Evolutionary conservation across 306 rosid genomes (phyloP).

Genomic region (Gillenia trifoliata): DNA sequence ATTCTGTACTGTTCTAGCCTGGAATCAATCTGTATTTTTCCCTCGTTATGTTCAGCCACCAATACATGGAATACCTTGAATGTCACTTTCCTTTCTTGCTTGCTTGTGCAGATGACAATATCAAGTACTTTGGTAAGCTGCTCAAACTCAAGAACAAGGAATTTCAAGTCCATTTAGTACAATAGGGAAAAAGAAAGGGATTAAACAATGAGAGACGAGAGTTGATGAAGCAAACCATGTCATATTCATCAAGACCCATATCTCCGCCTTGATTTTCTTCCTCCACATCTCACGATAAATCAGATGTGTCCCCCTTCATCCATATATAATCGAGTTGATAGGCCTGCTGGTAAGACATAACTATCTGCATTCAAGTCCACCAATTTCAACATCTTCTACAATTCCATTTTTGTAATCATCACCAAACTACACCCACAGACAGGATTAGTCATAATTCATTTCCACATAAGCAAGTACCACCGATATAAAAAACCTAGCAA

Average conservation of each 20-base stretch:
- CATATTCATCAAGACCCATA: conserved; percentile 45
- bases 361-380: conserved; percentile 24
- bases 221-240: conserved; percentile 36
- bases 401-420: not conserved
- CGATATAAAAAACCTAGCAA: no score
- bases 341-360: conserved; percentile 33
- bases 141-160: not conserved
- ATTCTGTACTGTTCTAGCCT: conserved; percentile 77
- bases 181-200: not conserved
- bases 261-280: conserved; percentile 36
- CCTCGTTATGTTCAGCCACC: conserved; percentile 69
- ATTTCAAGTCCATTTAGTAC: not conserved
- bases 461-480: not conserved
- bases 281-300: conserved; percentile 36
- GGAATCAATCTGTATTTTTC: conserved; percentile 59
- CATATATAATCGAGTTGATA: conserved; percentile 45
- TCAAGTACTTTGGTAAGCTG: conserved; percentile 68
- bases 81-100: conserved; percentile 71
- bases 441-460: not conserved
- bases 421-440: not conserved
- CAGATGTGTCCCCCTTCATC: conserved; percentile 44
- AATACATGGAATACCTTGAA: conserved; percentile 91
- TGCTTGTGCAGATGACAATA: conserved; percentile 66
- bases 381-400: not conserved
- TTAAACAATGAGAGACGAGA: not conserved